Evolutionary conservation across 371 early-diverging fungal genomes (phyloP).

Genomic region (Batrachochytrium dendrobatidis): DNA sequence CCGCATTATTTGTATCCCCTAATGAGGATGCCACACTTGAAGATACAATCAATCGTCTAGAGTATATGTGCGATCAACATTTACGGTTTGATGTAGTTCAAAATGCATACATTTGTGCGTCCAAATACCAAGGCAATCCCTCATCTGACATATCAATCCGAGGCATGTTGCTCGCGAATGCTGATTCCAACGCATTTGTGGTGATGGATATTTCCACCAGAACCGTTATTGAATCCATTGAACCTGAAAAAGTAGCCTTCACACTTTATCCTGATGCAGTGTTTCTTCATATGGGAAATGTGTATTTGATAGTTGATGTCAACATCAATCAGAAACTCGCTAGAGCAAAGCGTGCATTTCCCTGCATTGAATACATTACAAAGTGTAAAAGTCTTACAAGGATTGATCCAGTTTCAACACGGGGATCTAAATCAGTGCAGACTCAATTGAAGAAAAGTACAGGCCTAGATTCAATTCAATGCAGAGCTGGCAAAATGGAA

Average conservation of each 20-base stretch:
- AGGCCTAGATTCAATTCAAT: too few species aligned
- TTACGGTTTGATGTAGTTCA: constrained; percentile 18
- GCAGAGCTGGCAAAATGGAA: too few species aligned
- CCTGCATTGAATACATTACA: background rate
- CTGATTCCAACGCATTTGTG: constrained; percentile 36
- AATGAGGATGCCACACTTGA: background rate
- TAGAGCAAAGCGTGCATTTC: too few species aligned
- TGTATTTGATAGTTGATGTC: constrained; percentile 26
- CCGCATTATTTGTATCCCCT: constrained; percentile 29
- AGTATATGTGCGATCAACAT: constrained; percentile 5
- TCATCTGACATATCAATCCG: constrained; percentile 43
- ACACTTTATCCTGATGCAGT: too few species aligned
- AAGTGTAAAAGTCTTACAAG: background rate
- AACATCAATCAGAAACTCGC: background rate
- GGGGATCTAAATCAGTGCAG: background rate
- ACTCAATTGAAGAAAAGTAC: background rate
- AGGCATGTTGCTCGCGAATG: too few species aligned
- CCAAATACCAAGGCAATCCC: constrained; percentile 18
- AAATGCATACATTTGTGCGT: constrained; percentile 5
- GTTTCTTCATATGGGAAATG: too few species aligned
- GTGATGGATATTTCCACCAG: constrained; percentile 48
- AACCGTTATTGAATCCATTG: constrained; percentile 49
- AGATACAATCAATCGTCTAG: background rate
- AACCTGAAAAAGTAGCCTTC: constrained; percentile 45
- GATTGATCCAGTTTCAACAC: background rate